Evolutionary conservation across 2,329 filamentous ascomycete genomes (phyloP).

Genomic region (Alternaria atra): DNA sequence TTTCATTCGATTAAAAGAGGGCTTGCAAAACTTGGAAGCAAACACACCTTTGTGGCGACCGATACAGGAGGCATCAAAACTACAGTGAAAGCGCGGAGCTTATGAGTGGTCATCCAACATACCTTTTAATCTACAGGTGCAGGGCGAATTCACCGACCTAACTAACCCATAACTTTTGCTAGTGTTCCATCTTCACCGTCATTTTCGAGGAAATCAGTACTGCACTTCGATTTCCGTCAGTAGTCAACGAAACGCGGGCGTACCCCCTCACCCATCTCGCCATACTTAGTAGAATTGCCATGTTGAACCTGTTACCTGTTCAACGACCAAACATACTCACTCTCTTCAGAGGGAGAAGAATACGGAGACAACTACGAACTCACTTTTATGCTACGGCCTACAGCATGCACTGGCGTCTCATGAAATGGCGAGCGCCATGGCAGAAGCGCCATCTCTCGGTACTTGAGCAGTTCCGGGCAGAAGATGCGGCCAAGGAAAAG

Average conservation of each 20-base stretch:
- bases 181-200: neutral
- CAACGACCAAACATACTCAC: neutral
- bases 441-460: constrained; percentile 4
- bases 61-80: neutral
- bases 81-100: neutral
- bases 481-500: constrained; percentile 1
- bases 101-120: neutral
- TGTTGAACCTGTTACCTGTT: neutral
- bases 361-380: neutral
- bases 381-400: neutral
- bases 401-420: constrained; percentile 14
- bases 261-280: neutral
- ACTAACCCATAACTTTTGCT: neutral
- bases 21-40: neutral
- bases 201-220: neutral
- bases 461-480: constrained; percentile 6
- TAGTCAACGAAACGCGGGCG: neutral
- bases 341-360: neutral
- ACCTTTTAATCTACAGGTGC: neutral
- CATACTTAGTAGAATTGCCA: neutral
- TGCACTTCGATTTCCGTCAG: neutral
- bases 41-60: neutral
- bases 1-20: neutral
- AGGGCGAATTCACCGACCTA: neutral
- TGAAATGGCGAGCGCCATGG: constrained; percentile 8